A percentile compares a stretch with the other conserved stretches of the same genome.
Evolutionary conservation across 345 rosid species (phyloP).

Genomic region (Brassica rapa): DNA sequence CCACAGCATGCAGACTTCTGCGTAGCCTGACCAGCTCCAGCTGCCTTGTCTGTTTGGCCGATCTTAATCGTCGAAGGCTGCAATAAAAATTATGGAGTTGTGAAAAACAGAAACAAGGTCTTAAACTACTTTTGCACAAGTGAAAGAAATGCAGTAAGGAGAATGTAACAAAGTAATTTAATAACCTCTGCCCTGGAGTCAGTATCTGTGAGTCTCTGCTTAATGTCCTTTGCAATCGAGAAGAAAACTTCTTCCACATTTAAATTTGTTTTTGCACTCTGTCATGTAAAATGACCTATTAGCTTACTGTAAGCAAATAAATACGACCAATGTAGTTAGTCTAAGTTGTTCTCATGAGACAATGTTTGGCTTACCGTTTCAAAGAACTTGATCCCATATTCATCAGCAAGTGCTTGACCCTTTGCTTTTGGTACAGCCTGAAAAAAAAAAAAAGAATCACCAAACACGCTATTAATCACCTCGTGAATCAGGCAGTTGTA

Average conservation of each 20-base stretch:
- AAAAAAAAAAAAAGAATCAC: not conserved
- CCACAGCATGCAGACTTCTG: slow-evolving; percentile 43
- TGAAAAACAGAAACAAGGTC: not conserved
- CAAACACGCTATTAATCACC: not conserved
- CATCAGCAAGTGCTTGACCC: slow-evolving; percentile 99
- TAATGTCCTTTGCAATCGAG: slow-evolving; percentile 89
- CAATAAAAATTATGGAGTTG: not conserved
- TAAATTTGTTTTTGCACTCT: slow-evolving; percentile 97
- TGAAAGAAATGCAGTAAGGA: not conserved
- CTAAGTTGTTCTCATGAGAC: not conserved
- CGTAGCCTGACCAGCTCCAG: slow-evolving; percentile 43
- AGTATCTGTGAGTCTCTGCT: slow-evolving; percentile 84
- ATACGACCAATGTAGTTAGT: slow-evolving; percentile 8
- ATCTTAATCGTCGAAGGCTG: slow-evolving; percentile 46
- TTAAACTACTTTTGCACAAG: not conserved
- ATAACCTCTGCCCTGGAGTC: slow-evolving; percentile 79
- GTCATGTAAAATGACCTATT: slow-evolving; percentile 37
- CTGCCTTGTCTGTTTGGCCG: slow-evolving; percentile 41
- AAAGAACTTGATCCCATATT: slow-evolving; percentile 94
- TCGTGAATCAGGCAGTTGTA: not conserved
- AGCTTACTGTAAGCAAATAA: slow-evolving; percentile 23
- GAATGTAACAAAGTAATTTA: slow-evolving; percentile 5
- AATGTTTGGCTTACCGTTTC: slow-evolving; percentile 70
- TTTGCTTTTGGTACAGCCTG: slow-evolving; percentile 95
- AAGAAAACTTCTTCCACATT: slow-evolving; percentile 96